Percentiles rank a stretch among this genome's conserved stretches.
These are phyloP conservation scores for Coemansia sp. DNA, from an alignment of 192 early-diverging fungal genomes.

Conservation along the genomic window DNA sequence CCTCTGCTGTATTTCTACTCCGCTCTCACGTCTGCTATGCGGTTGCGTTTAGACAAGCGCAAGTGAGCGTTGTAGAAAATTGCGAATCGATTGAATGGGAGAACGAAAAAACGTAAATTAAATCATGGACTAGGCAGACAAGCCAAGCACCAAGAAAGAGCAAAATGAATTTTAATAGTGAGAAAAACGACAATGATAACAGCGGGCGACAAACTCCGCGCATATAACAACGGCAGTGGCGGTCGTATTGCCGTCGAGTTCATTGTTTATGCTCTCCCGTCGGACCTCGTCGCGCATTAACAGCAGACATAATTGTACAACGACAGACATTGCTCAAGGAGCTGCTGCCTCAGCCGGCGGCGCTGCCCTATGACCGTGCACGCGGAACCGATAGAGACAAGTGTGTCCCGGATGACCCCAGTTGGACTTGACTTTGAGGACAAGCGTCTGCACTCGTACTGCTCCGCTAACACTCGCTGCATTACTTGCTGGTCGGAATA, in stretches of 20 bases:
- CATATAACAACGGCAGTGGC: constrained; percentile 1
- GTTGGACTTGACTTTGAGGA: constrained; percentile 68
- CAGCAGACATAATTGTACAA: constrained; percentile 1
- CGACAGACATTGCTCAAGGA: constrained; percentile 7
- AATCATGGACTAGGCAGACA: neutral
- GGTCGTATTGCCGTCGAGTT: neutral
- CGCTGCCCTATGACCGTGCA: constrained; percentile 59
- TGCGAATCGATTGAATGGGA: neutral
- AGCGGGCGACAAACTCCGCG: neutral
- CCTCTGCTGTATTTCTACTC: neutral
- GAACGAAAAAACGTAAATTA: neutral
- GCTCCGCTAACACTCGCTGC: constrained; percentile 32
- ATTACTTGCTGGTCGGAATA: constrained; percentile 27
- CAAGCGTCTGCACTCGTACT: constrained; percentile 58
- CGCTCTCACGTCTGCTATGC: too few relatives aligned
- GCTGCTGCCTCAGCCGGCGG: constrained; percentile 14
- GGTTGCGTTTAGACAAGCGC: neutral
- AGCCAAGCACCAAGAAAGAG: neutral
- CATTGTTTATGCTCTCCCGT: neutral
- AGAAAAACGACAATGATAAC: too few relatives aligned
- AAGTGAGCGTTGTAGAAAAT: neutral
- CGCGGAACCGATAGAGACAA: constrained; percentile 76
- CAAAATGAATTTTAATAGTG: neutral
- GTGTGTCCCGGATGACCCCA: constrained; percentile 76
- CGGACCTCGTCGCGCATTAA: neutral